Percentiles rank a stretch among this genome's conserved stretches.
Evolutionary conservation across 768 basidiomycete species (phyloP).

Genomic region (Suillus lakei): DNA sequence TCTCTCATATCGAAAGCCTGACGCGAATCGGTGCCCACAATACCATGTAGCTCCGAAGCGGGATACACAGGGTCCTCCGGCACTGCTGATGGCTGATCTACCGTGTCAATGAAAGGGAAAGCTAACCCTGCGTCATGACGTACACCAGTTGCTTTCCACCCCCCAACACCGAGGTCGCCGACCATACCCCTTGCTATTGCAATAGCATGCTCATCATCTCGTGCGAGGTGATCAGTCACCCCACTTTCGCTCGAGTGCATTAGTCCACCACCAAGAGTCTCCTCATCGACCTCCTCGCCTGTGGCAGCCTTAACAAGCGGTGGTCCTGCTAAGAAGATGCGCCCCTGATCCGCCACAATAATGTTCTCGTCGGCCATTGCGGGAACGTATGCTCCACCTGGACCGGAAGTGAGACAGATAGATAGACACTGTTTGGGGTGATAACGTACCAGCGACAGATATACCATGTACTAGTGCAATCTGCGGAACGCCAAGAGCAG

Average conservation of each 20-base stretch:
- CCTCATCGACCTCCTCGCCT: slow-evolving; percentile 91
- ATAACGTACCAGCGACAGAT: slow-evolving; percentile 73
- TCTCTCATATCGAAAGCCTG: slow-evolving; percentile 95
- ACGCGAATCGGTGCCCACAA: slow-evolving; percentile 88
- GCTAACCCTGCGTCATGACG: slow-evolving; percentile 26
- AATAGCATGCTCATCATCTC: slow-evolving; percentile 86
- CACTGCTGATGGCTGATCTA: slow-evolving; percentile 54
- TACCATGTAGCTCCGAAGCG: slow-evolving; percentile 83
- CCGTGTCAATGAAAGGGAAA: slow-evolving; percentile 16
- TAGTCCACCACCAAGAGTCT: slow-evolving; percentile 86
- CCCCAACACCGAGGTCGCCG: slow-evolving; percentile 74
- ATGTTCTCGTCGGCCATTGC: slow-evolving; percentile 97
- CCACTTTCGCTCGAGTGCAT: slow-evolving; percentile 95
- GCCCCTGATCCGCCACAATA: slow-evolving; percentile 89
- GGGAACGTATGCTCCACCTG: slow-evolving; percentile 91
- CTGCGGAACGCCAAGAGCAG: slow-evolving; percentile 88
- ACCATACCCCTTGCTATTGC: slow-evolving; percentile 77
- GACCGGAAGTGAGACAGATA: slow-evolving; percentile 11
- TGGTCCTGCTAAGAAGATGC: slow-evolving; percentile 93
- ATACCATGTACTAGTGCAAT: slow-evolving; percentile 95
- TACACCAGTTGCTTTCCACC: slow-evolving; percentile 54
- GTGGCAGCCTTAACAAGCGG: slow-evolving; percentile 95
- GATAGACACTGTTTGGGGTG: not conserved
- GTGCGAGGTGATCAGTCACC: slow-evolving; percentile 87
- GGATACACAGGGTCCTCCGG: slow-evolving; percentile 81